Evolutionary conservation across 2,329 filamentous ascomycete species (phyloP), one percentile per base, ranked within the genome.

Genomic region (Calonectria pseudoreteaudii): DNA sequence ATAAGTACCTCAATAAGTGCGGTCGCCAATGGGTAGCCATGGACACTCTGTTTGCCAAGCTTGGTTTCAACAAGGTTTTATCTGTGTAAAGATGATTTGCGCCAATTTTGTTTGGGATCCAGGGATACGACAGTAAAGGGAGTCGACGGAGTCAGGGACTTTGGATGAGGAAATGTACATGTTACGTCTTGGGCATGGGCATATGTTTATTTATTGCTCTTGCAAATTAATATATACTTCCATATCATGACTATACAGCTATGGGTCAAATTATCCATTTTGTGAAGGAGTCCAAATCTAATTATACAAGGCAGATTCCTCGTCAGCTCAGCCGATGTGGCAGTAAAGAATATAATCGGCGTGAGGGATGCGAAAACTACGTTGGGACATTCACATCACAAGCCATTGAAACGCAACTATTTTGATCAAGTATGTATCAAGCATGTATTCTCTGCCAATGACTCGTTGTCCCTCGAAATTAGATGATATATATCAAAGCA

Each of bases 21-120:
- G 96, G 96, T 31, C 88, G 95, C 79, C 94, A 95, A 84, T 98
- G 95, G 95, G 96, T 98, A 67, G 94, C 95, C 78, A 98, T 98
- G 96, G 95, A 97, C 84, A 93, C 89, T 77, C 85, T 98, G 76
- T 98, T 98, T 88, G 90, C 91, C 30, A 93, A 92, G 84, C 80
- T 93, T 50, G 91, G 91, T 13, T 91, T 92, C 81, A 85, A 83
- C 77, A 84, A 85, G 77, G 66, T 81, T 52, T 38, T 80, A 67
- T 72, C 66, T 23, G 31, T 20, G 36, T 31, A 28, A 67, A 44
- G 23, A 26, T n/a, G 38, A 47, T 30, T 23, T 18, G n/a, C 28
- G 41, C 1, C 23, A 34, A 71, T 44, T 41, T n/a, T 16, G 20
- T 53, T 23, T 30, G 38, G 28, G 31, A 16, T 56, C 44, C 31